Percentiles rank a stretch among this genome's conserved stretches.
phyloP scores from a whole-genome alignment of 139 green algal genomes.

The Astrephomene gubernaculifera region DNA sequence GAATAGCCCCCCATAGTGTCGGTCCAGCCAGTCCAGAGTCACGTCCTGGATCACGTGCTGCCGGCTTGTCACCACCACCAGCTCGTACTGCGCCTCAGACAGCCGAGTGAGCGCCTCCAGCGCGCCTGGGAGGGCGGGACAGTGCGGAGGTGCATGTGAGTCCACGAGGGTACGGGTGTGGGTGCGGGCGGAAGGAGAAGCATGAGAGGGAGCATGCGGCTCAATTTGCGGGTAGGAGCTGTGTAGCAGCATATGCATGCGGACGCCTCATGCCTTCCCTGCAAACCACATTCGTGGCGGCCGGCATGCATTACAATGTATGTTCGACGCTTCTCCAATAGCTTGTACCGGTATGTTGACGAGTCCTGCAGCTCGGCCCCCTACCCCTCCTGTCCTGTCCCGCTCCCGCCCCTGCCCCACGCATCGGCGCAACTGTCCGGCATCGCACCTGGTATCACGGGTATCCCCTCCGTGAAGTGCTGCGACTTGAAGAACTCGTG shows the following conservation, averaged over 20 bases:
- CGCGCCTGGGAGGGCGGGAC: slow-evolving; percentile 67
- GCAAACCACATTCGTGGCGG: too few relatives aligned
- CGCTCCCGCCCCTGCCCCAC: neutral
- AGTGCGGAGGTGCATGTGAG: neutral
- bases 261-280: too few relatives aligned
- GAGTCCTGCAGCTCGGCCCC: too few relatives aligned
- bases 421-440: neutral
- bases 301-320: too few relatives aligned
- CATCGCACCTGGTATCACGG: slow-evolving; percentile 84
- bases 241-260: too few relatives aligned
- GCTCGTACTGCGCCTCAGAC: slow-evolving; percentile 61
- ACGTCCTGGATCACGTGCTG: slow-evolving; percentile 93
- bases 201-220: too few relatives aligned
- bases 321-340: too few relatives aligned
- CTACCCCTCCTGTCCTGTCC: neutral
- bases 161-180: neutral
- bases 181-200: neutral
- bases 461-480: slow-evolving; percentile 91
- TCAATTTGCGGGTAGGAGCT: too few relatives aligned
- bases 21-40: slow-evolving; percentile 90
- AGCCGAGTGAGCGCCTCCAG: slow-evolving; percentile 79
- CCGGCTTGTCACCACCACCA: slow-evolving; percentile 92
- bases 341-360: too few relatives aligned
- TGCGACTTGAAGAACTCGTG: slow-evolving; percentile 95
- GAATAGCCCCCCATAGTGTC: slow-evolving; percentile 84